Base-by-base conservation (phyloP, 768 basidiomycete genomes). In the Mycena rebaudengoi region DNA sequence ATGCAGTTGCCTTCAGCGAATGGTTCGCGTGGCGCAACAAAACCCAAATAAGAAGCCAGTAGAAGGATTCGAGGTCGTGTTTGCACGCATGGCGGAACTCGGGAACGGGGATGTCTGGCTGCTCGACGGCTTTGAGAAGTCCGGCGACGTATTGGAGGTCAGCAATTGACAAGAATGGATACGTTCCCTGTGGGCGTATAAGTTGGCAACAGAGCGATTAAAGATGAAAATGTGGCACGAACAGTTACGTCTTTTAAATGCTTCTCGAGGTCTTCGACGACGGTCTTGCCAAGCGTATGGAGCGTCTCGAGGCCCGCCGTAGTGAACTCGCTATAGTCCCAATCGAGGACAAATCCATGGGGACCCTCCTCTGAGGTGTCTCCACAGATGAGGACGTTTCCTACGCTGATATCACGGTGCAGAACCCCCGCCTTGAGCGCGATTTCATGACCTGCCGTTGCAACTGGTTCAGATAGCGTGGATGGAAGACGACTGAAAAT, bases 361-460 rank as follows among this genome's bases (percentile, higher is more conserved):
- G n/a, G n/a, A n/a, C n/a, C n/a, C n/a, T n/a, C n/a, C n/a, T n/a
- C n/a, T 5, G 30, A 7, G 3, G n/a, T 25, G 10, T 26, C 12
- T 37, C 46, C 14, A 23, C 18, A 14, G 23, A 62, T 23, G 1
- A 63, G 39, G 28, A 63, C 41, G n/a, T 63, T 63, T 2, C 62
- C 62, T 18, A 37, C 54, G 30, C 62, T 63, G 40, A 63, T 35
- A 30, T 63, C 62, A n/a, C 62, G 62, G 14, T 63, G 62, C 13
- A 56, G 21, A 25, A 63, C 50, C 13, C 62, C 62, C 7, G 62
- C 62, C 6, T 37, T 21, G 35, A 23, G 46, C n/a, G 62, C 62
- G 21, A 40, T 20, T 51, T 33, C 32, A 30, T 62, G 60, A 23
- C 59, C 59, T 60, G 33, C 13, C 18, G n/a, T 21, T 28, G n/a